phyloP scores from a whole-genome alignment of 2,329 filamentous ascomycete species.

The Pseudogymnoascus sp. region DNA sequence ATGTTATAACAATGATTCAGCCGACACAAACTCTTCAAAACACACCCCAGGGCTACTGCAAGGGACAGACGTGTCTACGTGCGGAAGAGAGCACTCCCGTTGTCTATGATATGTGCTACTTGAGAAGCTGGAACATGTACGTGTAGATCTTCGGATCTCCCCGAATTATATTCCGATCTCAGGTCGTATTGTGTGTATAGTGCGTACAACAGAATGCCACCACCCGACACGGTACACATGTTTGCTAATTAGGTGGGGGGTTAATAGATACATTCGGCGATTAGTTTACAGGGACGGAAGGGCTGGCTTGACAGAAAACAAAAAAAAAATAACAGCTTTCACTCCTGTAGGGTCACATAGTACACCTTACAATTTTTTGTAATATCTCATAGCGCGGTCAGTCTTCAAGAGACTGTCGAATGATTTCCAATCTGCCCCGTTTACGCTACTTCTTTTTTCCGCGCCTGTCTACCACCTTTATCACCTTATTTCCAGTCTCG shows the following conservation, averaged over 20 bases:
- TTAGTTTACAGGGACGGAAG: no score
- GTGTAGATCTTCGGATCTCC: no score
- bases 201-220: not conserved
- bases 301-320: no score
- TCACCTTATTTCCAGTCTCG: not conserved
- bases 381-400: no score
- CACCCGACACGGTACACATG: not conserved
- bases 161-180: not conserved
- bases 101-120: not conserved
- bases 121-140: no score
- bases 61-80: not conserved
- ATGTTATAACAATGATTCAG: not conserved
- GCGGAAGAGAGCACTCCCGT: not conserved
- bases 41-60: not conserved
- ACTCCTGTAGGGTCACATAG: no score
- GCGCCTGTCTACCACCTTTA: not conserved
- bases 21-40: not conserved
- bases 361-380: no score
- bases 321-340: no score
- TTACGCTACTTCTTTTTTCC: not conserved
- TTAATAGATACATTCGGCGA: no score
- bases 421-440: no score
- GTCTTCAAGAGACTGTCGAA: no score
- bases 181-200: not conserved
- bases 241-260: not conserved